Percentiles rank a stretch among this genome's conserved stretches.
These are phyloP conservation scores for Kalmusia sp. DNA, from an alignment of 2,329 filamentous ascomycete species.

Conservation along the genomic window DNA sequence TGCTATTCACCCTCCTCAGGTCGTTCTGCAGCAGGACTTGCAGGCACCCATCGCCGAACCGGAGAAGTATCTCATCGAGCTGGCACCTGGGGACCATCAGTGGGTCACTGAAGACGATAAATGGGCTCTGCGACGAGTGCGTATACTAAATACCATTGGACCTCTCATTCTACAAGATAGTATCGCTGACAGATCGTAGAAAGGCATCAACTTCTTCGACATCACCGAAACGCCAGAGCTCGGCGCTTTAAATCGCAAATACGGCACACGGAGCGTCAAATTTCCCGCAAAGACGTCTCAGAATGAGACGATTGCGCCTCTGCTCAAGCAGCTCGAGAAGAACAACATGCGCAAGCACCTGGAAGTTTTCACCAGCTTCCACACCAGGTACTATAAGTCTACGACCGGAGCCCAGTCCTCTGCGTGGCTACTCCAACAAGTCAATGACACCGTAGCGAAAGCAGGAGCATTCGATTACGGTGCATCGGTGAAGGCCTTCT, in stretches of 20 bases:
- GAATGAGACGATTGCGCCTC: constrained; percentile 69
- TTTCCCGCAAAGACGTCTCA: constrained; percentile 73
- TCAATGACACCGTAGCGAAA: constrained; percentile 73
- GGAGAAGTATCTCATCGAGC: constrained; percentile 71
- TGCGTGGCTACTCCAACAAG: constrained; percentile 81
- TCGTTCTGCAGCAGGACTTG: constrained; percentile 38
- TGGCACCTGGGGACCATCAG: constrained; percentile 79
- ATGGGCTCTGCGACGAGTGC: constrained; percentile 84
- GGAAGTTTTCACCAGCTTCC: constrained; percentile 78
- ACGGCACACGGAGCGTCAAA: constrained; percentile 54
- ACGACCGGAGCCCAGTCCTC: constrained; percentile 83
- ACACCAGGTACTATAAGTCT: constrained; percentile 83
- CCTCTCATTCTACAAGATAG: background rate
- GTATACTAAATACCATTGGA: constrained; percentile 33
- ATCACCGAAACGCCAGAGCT: constrained; percentile 79
- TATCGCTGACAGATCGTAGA: constrained; percentile 57
- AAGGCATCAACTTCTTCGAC: constrained; percentile 91
- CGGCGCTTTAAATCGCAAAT: constrained; percentile 53
- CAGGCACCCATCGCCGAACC: constrained; percentile 35
- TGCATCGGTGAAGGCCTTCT: constrained; percentile 75
- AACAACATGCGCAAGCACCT: constrained; percentile 79
- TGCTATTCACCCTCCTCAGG: constrained; percentile 35
- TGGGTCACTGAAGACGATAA: constrained; percentile 96
- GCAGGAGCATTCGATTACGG: constrained; percentile 72
- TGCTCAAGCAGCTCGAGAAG: constrained; percentile 76